Conservation (phyloP, 164 flowering plant species). For the Vitis vinifera region DNA sequence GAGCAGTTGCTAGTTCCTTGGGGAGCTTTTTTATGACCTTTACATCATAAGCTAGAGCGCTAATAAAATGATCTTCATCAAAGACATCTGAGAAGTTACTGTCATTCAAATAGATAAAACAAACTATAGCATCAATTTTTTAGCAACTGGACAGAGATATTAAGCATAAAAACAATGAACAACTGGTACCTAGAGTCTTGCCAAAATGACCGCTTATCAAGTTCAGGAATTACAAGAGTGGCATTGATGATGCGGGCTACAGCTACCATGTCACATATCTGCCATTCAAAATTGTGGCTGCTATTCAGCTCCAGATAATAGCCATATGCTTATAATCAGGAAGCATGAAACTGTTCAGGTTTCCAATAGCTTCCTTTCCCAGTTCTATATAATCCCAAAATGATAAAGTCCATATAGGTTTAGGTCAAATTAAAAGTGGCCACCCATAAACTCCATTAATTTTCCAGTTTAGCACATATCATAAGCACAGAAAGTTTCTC, state of each 20-base stretch:
- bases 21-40: constrained; percentile 82
- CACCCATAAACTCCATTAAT: too few species aligned
- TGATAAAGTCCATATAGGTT: too few species aligned
- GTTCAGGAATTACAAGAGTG: constrained; percentile 92
- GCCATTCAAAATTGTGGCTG: constrained; percentile 25
- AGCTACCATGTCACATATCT: constrained; percentile 99
- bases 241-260: constrained; percentile 94
- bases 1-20: constrained; percentile 50
- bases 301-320: constrained; percentile 5
- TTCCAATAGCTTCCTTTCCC: too few species aligned
- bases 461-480: too few species aligned
- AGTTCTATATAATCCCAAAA: too few species aligned
- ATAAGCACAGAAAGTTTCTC: too few species aligned
- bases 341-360: too few species aligned
- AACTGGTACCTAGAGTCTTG: constrained; percentile 74
- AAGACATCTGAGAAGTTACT: constrained; percentile 97
- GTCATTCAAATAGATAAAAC: constrained; percentile 29
- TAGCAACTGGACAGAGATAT: neutral
- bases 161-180: neutral
- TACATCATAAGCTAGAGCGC: constrained; percentile 68
- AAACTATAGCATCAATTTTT: neutral
- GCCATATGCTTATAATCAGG: neutral
- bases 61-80: constrained; percentile 84
- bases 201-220: constrained; percentile 94
- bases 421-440: too few species aligned